Base-by-base conservation (phyloP, 768 basidiomycete species). In the Sarcomyxa edulis region DNA sequence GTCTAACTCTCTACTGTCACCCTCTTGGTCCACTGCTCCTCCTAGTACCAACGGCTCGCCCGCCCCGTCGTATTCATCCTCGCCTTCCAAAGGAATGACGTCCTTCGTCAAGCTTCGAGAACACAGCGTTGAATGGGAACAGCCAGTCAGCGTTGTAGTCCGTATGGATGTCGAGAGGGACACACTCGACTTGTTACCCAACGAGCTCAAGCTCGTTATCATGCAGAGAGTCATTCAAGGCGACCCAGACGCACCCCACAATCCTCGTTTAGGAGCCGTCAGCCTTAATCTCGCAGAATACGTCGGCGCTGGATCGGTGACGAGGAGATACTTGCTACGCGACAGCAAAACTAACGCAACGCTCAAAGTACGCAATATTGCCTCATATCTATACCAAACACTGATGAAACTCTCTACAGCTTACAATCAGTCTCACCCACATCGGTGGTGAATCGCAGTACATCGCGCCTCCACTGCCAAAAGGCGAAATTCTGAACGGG, bases 271-370 rank as follows among this genome's bases (percentile, higher is more conserved):
- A 2, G 87, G 86, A 3, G 68, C 67, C 5, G 68, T 88, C 6
- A 68, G 74, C 47, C 67, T 90, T 41, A 82, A 90, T 51, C 67
- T 90, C 2, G 79, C 87, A 0, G 81, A 88, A 51, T 90, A 87
- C 48, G 81, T 78, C 10, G 68, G 71, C 32, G 74, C 79, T 24
- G 71, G 74, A 6, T 53, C 56, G 20, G 69, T 86, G 18, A 76
- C 76, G 7, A 68, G 87, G 12, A 66, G 76, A 5, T 84, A 86
- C 56, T 66, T 87, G 6, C 60, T 88, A 5, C 66, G 75, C 33
- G 74, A 84, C 48, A 85, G 81, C 48, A 86, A 84, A 59, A 85
- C 78, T 26, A 90, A 90, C 47, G 84, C 87, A 1, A 83, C 79
- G 5, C 65, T 90, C 33, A 83, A 83, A 68, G 81, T 84, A 30